Evolutionary conservation across 2,329 filamentous ascomycete species (phyloP).

Genomic region (Penicillium verrucosum): DNA sequence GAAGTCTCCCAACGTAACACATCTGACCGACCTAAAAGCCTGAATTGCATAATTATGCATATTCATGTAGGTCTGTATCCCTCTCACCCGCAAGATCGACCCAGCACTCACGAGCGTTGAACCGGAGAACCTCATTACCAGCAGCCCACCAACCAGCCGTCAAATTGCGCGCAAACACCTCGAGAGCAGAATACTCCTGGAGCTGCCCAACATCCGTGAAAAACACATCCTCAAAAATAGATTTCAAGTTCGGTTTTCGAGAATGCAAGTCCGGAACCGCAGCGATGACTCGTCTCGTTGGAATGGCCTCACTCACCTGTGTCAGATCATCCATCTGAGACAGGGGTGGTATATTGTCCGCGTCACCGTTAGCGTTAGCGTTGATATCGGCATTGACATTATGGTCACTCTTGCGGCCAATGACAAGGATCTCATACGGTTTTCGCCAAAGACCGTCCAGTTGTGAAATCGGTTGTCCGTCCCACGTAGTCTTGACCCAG

Average conservation of each 20-base stretch:
- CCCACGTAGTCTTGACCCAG: conserved; percentile 58
- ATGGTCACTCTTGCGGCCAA: conserved; percentile 33
- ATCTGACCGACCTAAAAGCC: background rate
- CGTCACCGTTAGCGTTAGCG: conserved; percentile 19
- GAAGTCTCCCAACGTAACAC: background rate
- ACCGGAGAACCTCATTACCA: conserved; percentile 62
- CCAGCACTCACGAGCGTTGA: conserved; percentile 56
- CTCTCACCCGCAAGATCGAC: conserved; percentile 4
- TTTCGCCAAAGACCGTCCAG: conserved; percentile 56
- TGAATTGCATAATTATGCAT: background rate
- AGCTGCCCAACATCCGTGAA: conserved; percentile 13
- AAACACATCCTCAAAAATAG: conserved; percentile 51
- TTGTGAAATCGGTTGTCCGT: conserved; percentile 52
- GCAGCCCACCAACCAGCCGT: conserved; percentile 61
- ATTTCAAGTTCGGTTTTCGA: conserved; percentile 61
- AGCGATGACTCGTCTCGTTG: conserved; percentile 52
- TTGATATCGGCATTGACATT: conserved; percentile 19
- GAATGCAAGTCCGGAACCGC: conserved; percentile 63
- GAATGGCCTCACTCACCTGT: conserved; percentile 11
- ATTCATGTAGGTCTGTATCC: background rate
- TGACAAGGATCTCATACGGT: conserved; percentile 59
- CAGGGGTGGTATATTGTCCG: background rate
- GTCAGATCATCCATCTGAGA: conserved; percentile 3
- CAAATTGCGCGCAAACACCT: conserved; percentile 59
- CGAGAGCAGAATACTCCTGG: conserved; percentile 49